Base-by-base conservation (phyloP, 2,329 filamentous ascomycete species). In the Xylariomycetidae sp. region DNA sequence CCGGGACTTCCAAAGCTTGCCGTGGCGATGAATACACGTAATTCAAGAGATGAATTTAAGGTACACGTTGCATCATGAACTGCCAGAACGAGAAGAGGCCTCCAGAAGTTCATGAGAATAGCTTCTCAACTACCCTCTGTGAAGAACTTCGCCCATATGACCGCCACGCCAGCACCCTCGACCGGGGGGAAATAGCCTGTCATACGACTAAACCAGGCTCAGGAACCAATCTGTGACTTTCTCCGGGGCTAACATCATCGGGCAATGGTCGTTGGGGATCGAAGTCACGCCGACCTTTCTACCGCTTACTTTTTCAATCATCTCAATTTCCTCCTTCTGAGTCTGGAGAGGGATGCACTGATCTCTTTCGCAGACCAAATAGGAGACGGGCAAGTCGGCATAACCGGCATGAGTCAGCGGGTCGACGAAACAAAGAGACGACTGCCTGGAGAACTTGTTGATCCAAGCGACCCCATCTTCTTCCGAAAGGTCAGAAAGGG, bases 381-480 rank as follows among this genome's bases (percentile, higher is more conserved):
- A 23, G 8, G 54, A 61, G 3, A 58, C 57, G 0, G 56, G 57
- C 2, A 64, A 45, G 30, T 64, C 20, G 20, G n/a, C 20, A n/a
- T 23, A 23, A 8, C 20, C 20, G 8, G 20, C 20, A n/a, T 23
- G n/a, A n/a, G 20, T 23, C 20, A 23, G n/a, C 20, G 20, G 20
- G n/a, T 23, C 20, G 8, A 23, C n/a, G 20, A 23, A 23, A 23
- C 20, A 8, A 8, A n/a, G 8, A 8, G 20, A 8, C 20, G 20
- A 23, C 8, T 23, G 20, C n/a, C 20, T 8, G 8, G 20, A 23
- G n/a, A 23, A 23, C 20, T 8, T 8, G 8, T n/a, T 8, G 20
- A 23, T 23, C 20, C 20, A 23, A n/a, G 20, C 20, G 8, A 8
- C 20, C 8, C 20, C 20, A 8, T 23, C 20, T 23, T 23, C 20